Base-by-base conservation (phyloP, 345 rosid genomes). In the Populus ilicifolia region DNA sequence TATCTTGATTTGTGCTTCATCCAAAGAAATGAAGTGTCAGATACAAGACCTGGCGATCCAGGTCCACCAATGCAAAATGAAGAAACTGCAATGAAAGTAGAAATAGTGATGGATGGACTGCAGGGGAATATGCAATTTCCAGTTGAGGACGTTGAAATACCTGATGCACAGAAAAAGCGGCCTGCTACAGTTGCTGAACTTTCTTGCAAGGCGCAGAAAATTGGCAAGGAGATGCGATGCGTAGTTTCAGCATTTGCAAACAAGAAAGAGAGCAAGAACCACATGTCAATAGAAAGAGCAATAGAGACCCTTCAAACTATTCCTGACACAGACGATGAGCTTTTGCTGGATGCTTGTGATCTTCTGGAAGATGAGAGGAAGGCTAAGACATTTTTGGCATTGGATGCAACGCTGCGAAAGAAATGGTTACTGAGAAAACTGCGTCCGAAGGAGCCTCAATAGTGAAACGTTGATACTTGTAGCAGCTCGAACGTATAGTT, bases 341-440 rank as follows among this genome's bases (percentile, higher is more conserved):
- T 94, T 54, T 65, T 90, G 84, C 73, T 91, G 72, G 97, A 92
- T 85, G 98, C 92, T 56, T 91, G 93, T 80, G 96, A 94, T 84
- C 90, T 92, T 39, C 71, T 92, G 73, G 96, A 92, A 89, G 96
- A 94, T 23, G 93, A 92, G 73, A 91, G 78, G 48, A 94, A 90
- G 85, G 93, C 94, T 17, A 94, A 89, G 86, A 90, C 88, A 3
- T 92, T 92, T 74, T 75, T 94, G 87, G 97, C 97, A 18, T 83
- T 94, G 69, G 88, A 90, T 36, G 69, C 80, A 39, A 27, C 89
- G 0, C 69, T 94, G 74, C 85, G 93, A 50, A 92, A 83, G 86
- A 92, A 88, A 81, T 92, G 97, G 98, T 67, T 94, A 54, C 80
- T 89, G 27, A 88, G 96, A 71, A 94, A 94, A 85, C 96, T 92